Evolutionary conservation across 257 asterid genomes (phyloP).

Genomic region (Datura wrightii): DNA sequence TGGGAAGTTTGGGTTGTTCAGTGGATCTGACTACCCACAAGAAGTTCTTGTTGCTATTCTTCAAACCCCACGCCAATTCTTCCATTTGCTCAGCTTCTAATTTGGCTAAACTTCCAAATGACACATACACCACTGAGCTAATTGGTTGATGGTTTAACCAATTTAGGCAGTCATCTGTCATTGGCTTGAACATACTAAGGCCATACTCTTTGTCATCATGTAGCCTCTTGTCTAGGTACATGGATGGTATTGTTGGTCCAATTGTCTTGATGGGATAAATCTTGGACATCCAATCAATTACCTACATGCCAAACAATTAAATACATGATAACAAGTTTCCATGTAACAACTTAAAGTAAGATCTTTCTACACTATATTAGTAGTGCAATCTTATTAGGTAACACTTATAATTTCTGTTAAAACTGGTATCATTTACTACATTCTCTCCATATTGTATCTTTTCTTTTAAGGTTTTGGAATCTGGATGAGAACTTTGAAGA

Average conservation of each 20-base stretch:
- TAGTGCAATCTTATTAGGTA: no score
- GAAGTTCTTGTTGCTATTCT: neutral
- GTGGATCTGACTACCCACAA: constrained; percentile 23
- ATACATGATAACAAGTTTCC: neutral
- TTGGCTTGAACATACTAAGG: constrained; percentile 19
- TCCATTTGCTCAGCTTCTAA: neutral
- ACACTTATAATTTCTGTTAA: no score
- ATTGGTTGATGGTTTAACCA: constrained; percentile 12
- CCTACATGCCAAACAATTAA: neutral
- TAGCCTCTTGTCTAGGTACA: neutral
- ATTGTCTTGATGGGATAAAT: neutral
- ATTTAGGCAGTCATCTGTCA: constrained; percentile 12
- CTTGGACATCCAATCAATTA: neutral
- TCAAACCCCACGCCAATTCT: constrained; percentile 24
- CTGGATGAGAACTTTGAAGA: neutral
- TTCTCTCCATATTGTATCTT: no score
- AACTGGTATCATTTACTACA: no score
- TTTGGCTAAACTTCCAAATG: constrained; percentile 13
- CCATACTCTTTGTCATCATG: constrained; percentile 25
- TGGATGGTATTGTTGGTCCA: constrained; percentile 30
- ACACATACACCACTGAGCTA: neutral
- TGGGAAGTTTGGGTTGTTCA: constrained; percentile 23
- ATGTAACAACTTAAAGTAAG: neutral
- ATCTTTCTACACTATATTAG: no score
- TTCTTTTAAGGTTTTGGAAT: neutral